Evolutionary conservation across 2,329 filamentous ascomycete genomes (phyloP), one percentile per base, ranked within the genome.

Genomic region (Xylaria arbuscula): DNA sequence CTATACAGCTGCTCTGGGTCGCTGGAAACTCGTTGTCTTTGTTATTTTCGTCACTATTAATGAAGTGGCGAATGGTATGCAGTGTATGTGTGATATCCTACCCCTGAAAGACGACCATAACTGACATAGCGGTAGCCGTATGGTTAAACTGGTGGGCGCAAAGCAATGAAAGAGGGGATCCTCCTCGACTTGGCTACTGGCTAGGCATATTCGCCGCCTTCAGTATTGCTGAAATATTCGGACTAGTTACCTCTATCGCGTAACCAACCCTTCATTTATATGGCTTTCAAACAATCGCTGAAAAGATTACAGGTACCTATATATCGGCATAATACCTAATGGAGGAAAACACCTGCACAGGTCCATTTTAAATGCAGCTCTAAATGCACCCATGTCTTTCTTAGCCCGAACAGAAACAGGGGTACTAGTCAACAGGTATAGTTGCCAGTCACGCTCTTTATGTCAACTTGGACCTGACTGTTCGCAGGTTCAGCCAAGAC

Each of bases 61-160:
- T 15, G 64, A 58, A 48, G 32, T n/a, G 9, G 50, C 60, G 10
- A 53, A 55, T 28, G 64, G 67, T 28, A 53, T 67, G 55, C 67
- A 69, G 36, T 59, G 63, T 66, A 13, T 28, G 63, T 54, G 28
- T 28, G 58, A 2, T 28, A 19, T 40, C 7, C 17, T 11, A 2
- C 9, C 32, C 6, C 36, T 28, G 1, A 7, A 5, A 1, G 15
- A 17, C 10, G n/a, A 3, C 7, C 17, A 6, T 57, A 38, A 48
- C 32, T 69, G 17, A 66, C 36, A 47, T 17, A 11, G 13, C 15
- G 17, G 10, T 32, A 70, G 68, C 66, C 32, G 36, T 70, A 7
- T 70, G 68, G 68, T 19, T 68, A 24, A 68, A 70, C 28, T 70
- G 68, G 68, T 70, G 68, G 68, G 65, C 65, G 3, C 60, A 62